Conservation (phyloP, 257 asterid genomes). For the Linaria vulgaris region DNA sequence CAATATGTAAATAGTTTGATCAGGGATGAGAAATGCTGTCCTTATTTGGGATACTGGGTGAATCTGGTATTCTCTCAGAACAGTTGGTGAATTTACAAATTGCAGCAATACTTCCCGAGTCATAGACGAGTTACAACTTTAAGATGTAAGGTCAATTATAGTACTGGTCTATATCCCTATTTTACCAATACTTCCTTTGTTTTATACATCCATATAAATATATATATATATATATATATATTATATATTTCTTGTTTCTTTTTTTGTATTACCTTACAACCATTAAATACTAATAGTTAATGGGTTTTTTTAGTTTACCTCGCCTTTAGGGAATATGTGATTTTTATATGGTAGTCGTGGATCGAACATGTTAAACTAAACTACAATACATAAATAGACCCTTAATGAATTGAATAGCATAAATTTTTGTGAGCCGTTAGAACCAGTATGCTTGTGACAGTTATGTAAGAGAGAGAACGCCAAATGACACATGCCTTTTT, state of each 20-base stretch:
- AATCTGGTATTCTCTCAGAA: not conserved
- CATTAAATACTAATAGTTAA: not conserved
- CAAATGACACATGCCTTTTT: too few relatives aligned
- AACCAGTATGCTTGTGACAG: too few relatives aligned
- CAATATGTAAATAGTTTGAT: conserved; percentile 5
- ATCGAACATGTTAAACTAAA: conserved; percentile 6
- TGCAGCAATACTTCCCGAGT: not conserved
- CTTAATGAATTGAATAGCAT: too few relatives aligned
- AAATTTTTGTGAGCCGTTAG: too few relatives aligned
- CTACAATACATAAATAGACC: too few relatives aligned
- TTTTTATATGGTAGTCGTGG: conserved; percentile 3
- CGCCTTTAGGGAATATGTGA: not conserved
- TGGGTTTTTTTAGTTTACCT: conserved; percentile 7
- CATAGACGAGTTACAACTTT: conserved; percentile 11
- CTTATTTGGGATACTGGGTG: too few relatives aligned
- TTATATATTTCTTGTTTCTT: not conserved
- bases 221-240: too few relatives aligned
- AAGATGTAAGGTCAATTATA: conserved; percentile 1
- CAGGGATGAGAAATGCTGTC: not conserved
- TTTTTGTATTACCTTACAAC: not conserved
- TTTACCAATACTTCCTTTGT: conserved; percentile 8
- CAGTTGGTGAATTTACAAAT: not conserved
- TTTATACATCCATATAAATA: too few relatives aligned
- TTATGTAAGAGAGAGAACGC: too few relatives aligned
- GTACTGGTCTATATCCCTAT: conserved; percentile 13